phyloP scores from a whole-genome alignment of 2,329 filamentous ascomycete genomes.

The Cladosporium sp. region DNA sequence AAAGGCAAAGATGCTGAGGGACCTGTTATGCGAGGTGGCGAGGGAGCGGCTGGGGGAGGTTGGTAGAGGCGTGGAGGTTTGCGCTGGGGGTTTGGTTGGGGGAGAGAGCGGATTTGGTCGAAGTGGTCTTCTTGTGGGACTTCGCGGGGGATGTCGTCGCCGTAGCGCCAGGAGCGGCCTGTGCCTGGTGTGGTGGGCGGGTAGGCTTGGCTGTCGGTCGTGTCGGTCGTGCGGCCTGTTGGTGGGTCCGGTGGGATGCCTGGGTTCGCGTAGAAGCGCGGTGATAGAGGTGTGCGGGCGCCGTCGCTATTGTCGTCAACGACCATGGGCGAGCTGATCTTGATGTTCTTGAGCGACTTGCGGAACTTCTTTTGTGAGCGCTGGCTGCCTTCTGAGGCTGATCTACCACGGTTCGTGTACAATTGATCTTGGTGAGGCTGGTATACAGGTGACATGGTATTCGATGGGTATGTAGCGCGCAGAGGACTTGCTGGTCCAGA shows the following conservation, averaged over 20 bases:
- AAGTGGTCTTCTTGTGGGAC: slow-evolving; percentile 21
- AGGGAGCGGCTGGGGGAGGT: background rate
- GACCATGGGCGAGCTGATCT: slow-evolving; percentile 57
- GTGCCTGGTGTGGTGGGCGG: slow-evolving; percentile 37
- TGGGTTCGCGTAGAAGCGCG: slow-evolving; percentile 54
- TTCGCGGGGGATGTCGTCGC: slow-evolving; percentile 18
- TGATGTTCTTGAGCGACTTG: slow-evolving; percentile 53
- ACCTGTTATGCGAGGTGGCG: slow-evolving; percentile 2
- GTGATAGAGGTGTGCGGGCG: slow-evolving; percentile 55
- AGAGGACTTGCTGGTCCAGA: slow-evolving; percentile 30
- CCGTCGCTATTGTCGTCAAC: slow-evolving; percentile 46
- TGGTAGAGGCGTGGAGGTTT: background rate
- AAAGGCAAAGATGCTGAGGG: slow-evolving; percentile 4
- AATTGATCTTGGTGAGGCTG: slow-evolving; percentile 2
- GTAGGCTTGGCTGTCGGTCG: slow-evolving; percentile 30
- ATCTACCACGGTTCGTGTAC: slow-evolving; percentile 5
- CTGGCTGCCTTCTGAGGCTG: slow-evolving; percentile 5
- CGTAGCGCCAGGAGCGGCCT: slow-evolving; percentile 23
- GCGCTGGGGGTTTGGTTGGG: slow-evolving; percentile 30
- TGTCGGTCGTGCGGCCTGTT: slow-evolving; percentile 30
- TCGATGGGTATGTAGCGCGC: slow-evolving; percentile 28
- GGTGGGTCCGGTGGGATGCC: slow-evolving; percentile 57
- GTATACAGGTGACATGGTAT: slow-evolving; percentile 1
- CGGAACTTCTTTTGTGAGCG: slow-evolving; percentile 25
- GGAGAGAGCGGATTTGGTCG: slow-evolving; percentile 29